Evolutionary conservation across 768 basidiomycete species (phyloP).

Genomic region (Tricholoma bakamatsutake): DNA sequence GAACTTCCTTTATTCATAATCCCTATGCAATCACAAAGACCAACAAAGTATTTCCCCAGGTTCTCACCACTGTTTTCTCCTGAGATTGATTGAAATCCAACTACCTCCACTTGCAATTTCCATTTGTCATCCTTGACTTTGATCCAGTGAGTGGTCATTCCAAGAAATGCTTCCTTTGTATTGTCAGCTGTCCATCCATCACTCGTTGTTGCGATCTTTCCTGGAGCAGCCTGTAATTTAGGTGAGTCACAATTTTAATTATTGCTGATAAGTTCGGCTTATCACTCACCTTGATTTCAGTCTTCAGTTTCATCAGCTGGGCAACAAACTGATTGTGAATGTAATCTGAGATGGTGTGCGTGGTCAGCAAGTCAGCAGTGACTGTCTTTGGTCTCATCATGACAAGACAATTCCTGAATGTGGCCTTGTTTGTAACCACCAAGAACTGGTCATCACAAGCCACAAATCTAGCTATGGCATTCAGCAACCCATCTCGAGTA

Average conservation of each 20-base stretch:
- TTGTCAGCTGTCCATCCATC: no score
- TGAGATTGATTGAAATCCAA: slow-evolving; percentile 7
- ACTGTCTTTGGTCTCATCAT: neutral
- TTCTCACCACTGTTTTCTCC: slow-evolving; percentile 21
- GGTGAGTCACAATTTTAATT: neutral
- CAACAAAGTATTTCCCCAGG: slow-evolving; percentile 19
- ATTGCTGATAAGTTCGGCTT: no score
- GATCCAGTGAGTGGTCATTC: slow-evolving; percentile 19
- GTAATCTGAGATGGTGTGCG: no score
- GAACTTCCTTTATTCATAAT: slow-evolving; percentile 15
- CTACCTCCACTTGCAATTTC: neutral
- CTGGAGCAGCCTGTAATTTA: neutral
- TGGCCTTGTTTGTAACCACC: neutral
- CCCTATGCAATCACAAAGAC: slow-evolving; percentile 13
- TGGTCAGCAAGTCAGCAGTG: no score
- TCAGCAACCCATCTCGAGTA: no score
- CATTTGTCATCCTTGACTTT: slow-evolving; percentile 6
- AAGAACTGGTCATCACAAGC: slow-evolving; percentile 12
- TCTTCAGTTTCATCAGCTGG: slow-evolving; percentile 6
- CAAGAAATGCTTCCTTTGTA: slow-evolving; percentile 1
- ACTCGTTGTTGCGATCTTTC: neutral
- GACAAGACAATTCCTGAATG: neutral
- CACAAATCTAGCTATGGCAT: no score
- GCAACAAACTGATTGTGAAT: slow-evolving; percentile 12
- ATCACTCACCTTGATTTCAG: no score